Evolutionary conservation across 139 green algal genomes (phyloP).

Genomic region (Tetraselmis striata): DNA sequence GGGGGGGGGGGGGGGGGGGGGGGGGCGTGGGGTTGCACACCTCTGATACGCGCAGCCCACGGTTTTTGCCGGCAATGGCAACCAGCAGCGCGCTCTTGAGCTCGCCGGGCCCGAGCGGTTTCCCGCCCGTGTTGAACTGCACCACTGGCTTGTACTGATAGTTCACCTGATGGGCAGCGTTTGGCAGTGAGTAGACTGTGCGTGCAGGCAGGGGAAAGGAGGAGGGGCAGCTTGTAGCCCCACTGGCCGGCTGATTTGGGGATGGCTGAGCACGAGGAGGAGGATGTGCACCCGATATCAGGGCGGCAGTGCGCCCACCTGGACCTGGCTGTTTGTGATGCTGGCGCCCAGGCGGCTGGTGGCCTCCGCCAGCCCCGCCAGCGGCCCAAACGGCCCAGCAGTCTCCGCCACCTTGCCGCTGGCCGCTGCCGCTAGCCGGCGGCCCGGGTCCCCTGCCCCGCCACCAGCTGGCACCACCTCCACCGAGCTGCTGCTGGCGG

Average conservation of each 20-base stretch:
- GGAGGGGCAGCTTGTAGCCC: too few relatives aligned
- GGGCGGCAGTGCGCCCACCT: too few relatives aligned
- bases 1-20: too few relatives aligned
- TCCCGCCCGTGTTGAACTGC: background rate
- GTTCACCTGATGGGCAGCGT: too few relatives aligned
- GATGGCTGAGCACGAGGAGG: too few relatives aligned
- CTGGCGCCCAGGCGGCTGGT: background rate
- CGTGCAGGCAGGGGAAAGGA: too few relatives aligned
- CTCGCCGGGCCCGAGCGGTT: background rate
- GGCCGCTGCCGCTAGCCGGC: background rate
- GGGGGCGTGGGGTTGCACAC: too few relatives aligned
- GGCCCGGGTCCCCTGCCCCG: background rate
- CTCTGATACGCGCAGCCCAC: slow-evolving; percentile 2
- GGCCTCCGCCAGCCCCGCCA: background rate
- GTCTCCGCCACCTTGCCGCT: background rate
- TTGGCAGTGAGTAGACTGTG: too few relatives aligned
- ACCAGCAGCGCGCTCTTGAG: slow-evolving; percentile 7
- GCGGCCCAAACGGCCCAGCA: background rate
- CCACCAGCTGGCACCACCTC: background rate
- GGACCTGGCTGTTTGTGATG: background rate
- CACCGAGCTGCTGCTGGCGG: background rate
- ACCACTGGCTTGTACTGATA: slow-evolving; percentile 1
- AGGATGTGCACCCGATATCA: too few relatives aligned
- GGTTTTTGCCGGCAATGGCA: slow-evolving; percentile 1
- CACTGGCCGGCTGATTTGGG: too few relatives aligned